These are phyloP conservation scores for Anisodus acutangulus DNA, from an alignment of 257 asterid genomes.

Conservation along the genomic window DNA sequence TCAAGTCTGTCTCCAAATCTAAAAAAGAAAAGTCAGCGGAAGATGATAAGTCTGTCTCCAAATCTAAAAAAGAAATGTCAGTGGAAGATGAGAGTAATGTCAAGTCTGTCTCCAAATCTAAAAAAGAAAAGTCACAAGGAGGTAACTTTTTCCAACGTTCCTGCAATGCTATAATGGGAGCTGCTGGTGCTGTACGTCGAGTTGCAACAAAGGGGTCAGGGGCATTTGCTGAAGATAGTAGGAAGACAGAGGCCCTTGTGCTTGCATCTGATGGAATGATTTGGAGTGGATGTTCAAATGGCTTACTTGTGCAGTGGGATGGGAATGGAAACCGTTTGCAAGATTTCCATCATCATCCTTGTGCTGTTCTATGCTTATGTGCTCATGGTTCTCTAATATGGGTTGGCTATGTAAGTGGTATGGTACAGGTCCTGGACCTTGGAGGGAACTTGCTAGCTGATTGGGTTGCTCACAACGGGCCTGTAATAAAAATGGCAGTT, in stretches of 20 bases:
- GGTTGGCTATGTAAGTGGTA: constrained; percentile 87
- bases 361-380: constrained; percentile 76
- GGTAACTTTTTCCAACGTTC: constrained; percentile 78
- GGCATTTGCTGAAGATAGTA: constrained; percentile 68
- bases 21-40: constrained; percentile 67
- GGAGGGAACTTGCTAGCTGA: constrained; percentile 71
- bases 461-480: constrained; percentile 88
- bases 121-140: constrained; percentile 64
- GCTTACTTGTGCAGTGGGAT: constrained; percentile 92
- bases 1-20: constrained; percentile 67
- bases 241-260: constrained; percentile 76
- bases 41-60: constrained; percentile 47
- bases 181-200: constrained; percentile 97
- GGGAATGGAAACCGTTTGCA: constrained; percentile 86
- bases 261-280: constrained; percentile 77
- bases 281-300: constrained; percentile 92
- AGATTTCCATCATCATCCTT: constrained; percentile 74
- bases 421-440: constrained; percentile 75
- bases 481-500: constrained; percentile 65
- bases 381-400: constrained; percentile 72
- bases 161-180: constrained; percentile 92
- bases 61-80: no score
- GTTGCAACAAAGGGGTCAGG: constrained; percentile 85
- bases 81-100: no score
- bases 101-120: no score